Percentiles rank a stretch among this genome's conserved stretches.
Evolutionary conservation across 768 basidiomycete species (phyloP).

Genomic region (Amanita exitialis): DNA sequence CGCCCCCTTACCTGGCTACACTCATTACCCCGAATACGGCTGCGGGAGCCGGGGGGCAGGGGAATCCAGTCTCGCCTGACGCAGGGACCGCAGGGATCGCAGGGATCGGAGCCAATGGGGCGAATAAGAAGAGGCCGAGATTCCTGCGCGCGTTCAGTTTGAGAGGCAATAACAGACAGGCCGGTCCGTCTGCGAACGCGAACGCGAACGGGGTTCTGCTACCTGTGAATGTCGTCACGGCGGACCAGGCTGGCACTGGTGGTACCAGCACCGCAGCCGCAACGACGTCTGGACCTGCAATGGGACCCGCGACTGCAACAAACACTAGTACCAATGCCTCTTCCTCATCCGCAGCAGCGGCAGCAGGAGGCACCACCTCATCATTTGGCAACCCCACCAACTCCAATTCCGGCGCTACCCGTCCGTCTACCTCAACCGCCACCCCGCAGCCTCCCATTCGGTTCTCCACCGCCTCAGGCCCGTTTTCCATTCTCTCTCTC

Average conservation of each 20-base stretch:
- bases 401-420: no score
- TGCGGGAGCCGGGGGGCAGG: no score
- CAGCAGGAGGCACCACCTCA: neutral
- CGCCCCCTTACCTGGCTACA: slow-evolving; percentile 5
- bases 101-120: slow-evolving; percentile 10
- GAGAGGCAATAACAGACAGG: slow-evolving; percentile 9
- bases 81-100: neutral
- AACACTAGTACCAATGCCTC: neutral
- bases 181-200: slow-evolving; percentile 3
- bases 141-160: slow-evolving; percentile 36
- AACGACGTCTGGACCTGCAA: no score
- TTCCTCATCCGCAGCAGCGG: neutral
- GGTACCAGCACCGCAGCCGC: neutral
- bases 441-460: neutral
- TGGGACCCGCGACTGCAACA: no score
- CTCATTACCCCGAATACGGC: slow-evolving; percentile 25
- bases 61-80: neutral
- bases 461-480: slow-evolving; percentile 28
- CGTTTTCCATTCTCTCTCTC: slow-evolving; percentile 45
- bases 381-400: neutral
- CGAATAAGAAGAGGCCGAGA: slow-evolving; percentile 24
- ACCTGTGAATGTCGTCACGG: neutral
- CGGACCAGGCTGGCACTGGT: no score
- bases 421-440: slow-evolving; percentile 17
- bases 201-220: slow-evolving; percentile 3